Conservation (phyloP, 2,329 filamentous ascomycete genomes). For the Neonectria faginata region DNA sequence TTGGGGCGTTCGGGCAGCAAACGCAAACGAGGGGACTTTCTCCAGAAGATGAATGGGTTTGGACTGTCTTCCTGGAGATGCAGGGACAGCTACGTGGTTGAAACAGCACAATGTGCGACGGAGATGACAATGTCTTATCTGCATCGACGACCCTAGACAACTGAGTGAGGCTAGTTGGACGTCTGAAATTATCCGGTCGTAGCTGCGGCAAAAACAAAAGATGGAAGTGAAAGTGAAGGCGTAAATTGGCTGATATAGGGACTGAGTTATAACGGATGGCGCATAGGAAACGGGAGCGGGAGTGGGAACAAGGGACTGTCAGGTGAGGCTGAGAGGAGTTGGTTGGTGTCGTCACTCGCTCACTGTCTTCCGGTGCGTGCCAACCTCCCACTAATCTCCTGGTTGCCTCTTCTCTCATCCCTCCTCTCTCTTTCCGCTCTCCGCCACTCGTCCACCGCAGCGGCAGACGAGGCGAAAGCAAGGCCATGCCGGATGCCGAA, state of each 20-base stretch:
- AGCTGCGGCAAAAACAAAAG: not conserved
- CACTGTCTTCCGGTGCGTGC: not conserved
- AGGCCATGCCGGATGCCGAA: not conserved
- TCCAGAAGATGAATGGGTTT: not conserved
- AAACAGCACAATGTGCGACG: not conserved
- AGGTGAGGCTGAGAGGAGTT: conserved; percentile 14
- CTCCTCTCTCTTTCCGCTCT: conserved; percentile 5
- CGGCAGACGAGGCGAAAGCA: conserved; percentile 1
- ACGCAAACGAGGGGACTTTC: not conserved
- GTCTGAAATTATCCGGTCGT: conserved; percentile 15
- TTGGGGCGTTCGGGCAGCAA: not conserved
- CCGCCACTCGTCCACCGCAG: not conserved
- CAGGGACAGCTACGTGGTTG: not conserved
- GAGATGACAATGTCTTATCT: not conserved
- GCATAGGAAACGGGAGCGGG: not conserved
- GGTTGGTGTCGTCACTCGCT: not conserved
- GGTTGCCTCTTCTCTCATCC: conserved; percentile 2
- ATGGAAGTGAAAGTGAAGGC: not conserved
- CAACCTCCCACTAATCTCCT: not conserved
- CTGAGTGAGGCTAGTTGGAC: not conserved
- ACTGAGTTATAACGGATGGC: conserved; percentile 3
- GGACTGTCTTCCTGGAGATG: not conserved
- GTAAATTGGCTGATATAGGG: not conserved
- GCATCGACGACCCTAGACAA: not conserved
- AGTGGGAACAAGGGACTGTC: not conserved